Base-by-base conservation (phyloP, 2,329 filamentous ascomycete genomes). In the Fusarium brachygibbosum region DNA sequence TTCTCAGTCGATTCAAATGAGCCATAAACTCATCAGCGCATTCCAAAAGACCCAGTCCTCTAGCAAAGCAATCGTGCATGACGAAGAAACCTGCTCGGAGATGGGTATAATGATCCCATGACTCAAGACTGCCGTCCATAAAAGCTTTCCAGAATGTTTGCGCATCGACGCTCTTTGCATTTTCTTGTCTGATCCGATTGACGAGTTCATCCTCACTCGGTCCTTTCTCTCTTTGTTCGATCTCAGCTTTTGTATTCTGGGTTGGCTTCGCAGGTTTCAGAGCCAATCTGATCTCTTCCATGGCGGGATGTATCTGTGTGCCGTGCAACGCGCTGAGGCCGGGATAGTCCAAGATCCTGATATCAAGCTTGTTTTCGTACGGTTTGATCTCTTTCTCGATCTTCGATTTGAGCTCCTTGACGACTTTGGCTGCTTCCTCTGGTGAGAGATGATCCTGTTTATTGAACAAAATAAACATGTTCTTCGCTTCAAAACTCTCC, bases 41-140 rank as follows among this genome's bases (percentile, higher is more conserved):
- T 9, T 75, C 71, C 10, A 79, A 59, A 0, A 79, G 21, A 3
- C 73, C 72, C 2, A 69, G 21, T 0, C 74, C 72, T 16, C 55
- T 60, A 0, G 71, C 66, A 3, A 79, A 64, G 5, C 75, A 71
- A 29, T 77, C 71, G 4, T 75, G 38, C 28, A 80, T 38, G 10
- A 79, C 71, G 12, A 78, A 74, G 14, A 74, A 79, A 1, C 76
- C 79, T 2, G 77, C 75, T 53, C 75, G 74, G 5, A 80, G 73
- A 45, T 79, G 78, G 6, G 73, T 75, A 14, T 76, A 74, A 16
- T 79, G 78, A 38, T 78, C 76, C 79, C 78, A 80, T 0, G 65
- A 66, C 9, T 66, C 58, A 0, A 80, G 64, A 6, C 68, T 69
- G 0, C 75, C 78, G 0, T 67, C 58, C 4, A 71, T 37, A 55